Percentiles rank a stretch among this genome's conserved stretches.
Conservation (phyloP, 1,139 yeast species). For the Kodamaea sp. region DNA sequence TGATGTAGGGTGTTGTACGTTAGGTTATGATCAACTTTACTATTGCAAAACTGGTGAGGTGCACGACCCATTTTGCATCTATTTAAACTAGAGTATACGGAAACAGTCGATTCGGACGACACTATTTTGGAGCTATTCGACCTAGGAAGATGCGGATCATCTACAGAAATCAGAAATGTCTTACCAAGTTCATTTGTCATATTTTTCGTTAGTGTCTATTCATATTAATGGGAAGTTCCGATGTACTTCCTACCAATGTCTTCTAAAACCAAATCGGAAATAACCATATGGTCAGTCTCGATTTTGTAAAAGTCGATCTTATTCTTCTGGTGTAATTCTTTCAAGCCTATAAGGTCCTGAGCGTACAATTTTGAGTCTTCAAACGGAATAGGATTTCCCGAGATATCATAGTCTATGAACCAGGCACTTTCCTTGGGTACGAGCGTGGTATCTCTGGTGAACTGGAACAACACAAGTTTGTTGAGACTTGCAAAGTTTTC, state of each 20-base stretch:
- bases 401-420: conserved; percentile 57
- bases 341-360: conserved; percentile 62
- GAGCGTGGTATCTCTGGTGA: conserved; percentile 62
- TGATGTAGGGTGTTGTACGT: too few relatives aligned
- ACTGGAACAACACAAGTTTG: conserved; percentile 59
- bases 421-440: conserved; percentile 74
- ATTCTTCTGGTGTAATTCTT: conserved; percentile 40
- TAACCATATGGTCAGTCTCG: conserved; percentile 69
- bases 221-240: conserved; percentile 16
- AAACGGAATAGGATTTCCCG: conserved; percentile 48
- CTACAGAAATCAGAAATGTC: too few relatives aligned
- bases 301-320: conserved; percentile 52
- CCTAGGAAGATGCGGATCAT: too few relatives aligned
- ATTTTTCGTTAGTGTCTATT: too few relatives aligned
- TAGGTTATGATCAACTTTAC: too few relatives aligned
- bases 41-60: too few relatives aligned
- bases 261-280: conserved; percentile 50
- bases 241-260: conserved; percentile 39
- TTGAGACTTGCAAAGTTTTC: conserved; percentile 45
- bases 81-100: too few relatives aligned
- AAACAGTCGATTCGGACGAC: too few relatives aligned
- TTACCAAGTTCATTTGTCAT: too few relatives aligned
- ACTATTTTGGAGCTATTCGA: too few relatives aligned
- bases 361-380: conserved; percentile 50
- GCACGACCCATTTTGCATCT: too few relatives aligned